Evolutionary conservation across 495 filamentous ascomycete species (phyloP).

Genomic region (Aspergillus indologenus): DNA sequence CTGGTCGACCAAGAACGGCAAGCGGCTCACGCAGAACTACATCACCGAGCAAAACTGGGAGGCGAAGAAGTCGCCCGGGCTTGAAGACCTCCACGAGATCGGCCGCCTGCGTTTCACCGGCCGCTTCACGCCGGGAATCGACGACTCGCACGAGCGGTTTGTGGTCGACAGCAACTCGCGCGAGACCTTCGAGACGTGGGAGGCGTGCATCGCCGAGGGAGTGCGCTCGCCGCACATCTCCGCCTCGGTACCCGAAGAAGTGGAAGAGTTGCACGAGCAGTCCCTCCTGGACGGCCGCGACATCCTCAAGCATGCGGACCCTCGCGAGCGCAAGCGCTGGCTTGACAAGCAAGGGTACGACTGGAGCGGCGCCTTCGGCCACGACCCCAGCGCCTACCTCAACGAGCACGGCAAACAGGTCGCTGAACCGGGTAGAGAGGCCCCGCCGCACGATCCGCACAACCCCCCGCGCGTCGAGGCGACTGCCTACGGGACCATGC

Average conservation of each 20-base stretch:
- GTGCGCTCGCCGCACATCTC: conserved; percentile 65
- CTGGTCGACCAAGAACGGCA: conserved; percentile 71
- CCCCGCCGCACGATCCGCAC: conserved; percentile 56
- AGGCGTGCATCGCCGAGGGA: conserved; percentile 83
- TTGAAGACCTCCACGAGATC: conserved; percentile 71
- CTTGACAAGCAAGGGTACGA: conserved; percentile 75
- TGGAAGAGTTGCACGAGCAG: conserved; percentile 72
- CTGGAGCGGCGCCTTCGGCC: conserved; percentile 83
- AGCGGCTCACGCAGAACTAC: conserved; percentile 83
- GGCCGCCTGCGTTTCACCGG: conserved; percentile 76
- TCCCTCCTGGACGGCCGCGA: conserved; percentile 75
- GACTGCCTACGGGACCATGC: background rate
- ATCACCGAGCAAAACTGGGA: conserved; percentile 69
- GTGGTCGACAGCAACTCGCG: conserved; percentile 83
- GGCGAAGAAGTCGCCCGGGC: conserved; percentile 56
- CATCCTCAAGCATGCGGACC: conserved; percentile 65
- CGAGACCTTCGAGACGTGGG: conserved; percentile 93
- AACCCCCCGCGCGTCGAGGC: conserved; percentile 34
- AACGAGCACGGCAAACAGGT: conserved; percentile 49
- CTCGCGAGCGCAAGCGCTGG: conserved; percentile 73
- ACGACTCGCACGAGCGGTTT: conserved; percentile 79
- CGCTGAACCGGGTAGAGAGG: conserved; percentile 53
- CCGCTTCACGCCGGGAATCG: conserved; percentile 84
- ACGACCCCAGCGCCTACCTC: conserved; percentile 57
- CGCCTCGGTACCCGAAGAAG: conserved; percentile 61